These are phyloP conservation scores for Fusarium citri DNA, from an alignment of 2,329 filamentous ascomycete genomes.

Conservation along the genomic window DNA sequence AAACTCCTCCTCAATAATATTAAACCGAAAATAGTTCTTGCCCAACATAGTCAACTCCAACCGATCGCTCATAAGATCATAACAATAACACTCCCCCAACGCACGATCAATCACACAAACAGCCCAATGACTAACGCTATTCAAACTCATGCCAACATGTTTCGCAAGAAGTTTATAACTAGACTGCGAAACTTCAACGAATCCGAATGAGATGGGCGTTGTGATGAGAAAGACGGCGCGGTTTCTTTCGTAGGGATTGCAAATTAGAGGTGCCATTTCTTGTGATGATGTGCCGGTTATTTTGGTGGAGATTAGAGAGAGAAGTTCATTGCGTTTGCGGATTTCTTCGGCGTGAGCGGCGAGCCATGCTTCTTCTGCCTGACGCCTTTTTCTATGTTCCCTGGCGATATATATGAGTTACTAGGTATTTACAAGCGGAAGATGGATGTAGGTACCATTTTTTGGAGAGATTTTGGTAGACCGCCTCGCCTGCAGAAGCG, in stretches of 20 bases:
- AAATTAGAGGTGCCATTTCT: constrained; percentile 39
- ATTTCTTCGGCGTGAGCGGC: constrained; percentile 29
- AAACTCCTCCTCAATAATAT: constrained; percentile 37
- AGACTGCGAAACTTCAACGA: constrained; percentile 36
- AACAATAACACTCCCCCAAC: constrained; percentile 38
- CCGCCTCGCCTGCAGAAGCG: constrained; percentile 28
- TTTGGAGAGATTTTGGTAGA: constrained; percentile 31
- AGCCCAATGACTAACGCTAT: constrained; percentile 45
- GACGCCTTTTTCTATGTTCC: constrained; percentile 23
- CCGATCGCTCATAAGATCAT: constrained; percentile 45
- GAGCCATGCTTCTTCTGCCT: constrained; percentile 9
- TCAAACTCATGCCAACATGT: constrained; percentile 43
- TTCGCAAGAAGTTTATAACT: constrained; percentile 40
- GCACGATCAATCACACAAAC: constrained; percentile 42
- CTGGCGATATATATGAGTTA: not conserved
- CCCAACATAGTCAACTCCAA: constrained; percentile 40
- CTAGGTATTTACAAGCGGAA: too few relatives aligned
- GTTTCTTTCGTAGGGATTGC: constrained; percentile 29
- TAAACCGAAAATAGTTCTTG: constrained; percentile 43
- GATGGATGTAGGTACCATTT: constrained; percentile 24
- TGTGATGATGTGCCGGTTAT: constrained; percentile 35
- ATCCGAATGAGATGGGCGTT: constrained; percentile 39
- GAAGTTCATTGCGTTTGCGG: constrained; percentile 36
- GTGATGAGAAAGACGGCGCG: constrained; percentile 43
- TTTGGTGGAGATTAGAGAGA: constrained; percentile 29